phyloP scores from a whole-genome alignment of 495 filamentous ascomycete species.

The Penicillium chermesinum region DNA sequence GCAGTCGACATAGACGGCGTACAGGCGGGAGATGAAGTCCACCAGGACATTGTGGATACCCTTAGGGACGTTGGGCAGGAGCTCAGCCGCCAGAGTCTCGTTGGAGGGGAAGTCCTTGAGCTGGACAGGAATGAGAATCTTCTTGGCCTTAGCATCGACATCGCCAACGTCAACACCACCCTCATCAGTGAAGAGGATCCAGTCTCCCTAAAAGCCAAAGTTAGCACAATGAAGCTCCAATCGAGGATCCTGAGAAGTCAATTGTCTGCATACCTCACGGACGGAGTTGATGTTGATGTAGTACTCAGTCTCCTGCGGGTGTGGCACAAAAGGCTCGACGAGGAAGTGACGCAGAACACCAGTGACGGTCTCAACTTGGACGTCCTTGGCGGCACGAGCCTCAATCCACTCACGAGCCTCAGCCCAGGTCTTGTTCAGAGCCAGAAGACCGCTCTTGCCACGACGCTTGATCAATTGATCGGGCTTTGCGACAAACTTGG shows the following conservation, averaged over 20 bases:
- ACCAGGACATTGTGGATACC: conserved; percentile 96
- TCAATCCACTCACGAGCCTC: conserved; percentile 92
- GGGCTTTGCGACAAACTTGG: conserved; percentile 98
- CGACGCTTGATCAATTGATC: conserved; percentile 99
- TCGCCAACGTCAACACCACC: conserved; percentile 99
- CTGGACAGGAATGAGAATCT: conserved; percentile 95
- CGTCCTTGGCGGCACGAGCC: conserved; percentile 80
- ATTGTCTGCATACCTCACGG: conserved; percentile 72
- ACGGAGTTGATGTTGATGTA: conserved; percentile 98
- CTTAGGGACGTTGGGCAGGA: conserved; percentile 89
- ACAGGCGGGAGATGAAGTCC: conserved; percentile 92
- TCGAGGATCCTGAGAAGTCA: background rate
- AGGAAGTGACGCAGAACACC: conserved; percentile 91
- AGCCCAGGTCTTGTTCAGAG: conserved; percentile 95
- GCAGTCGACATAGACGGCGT: conserved; percentile 99
- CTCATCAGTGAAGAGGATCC: conserved; percentile 99
- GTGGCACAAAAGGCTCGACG: conserved; percentile 96
- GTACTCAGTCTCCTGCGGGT: conserved; percentile 89
- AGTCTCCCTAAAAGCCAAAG: conserved; percentile 73
- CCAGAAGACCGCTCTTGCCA: conserved; percentile 95
- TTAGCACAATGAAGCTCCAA: conserved; percentile 3
- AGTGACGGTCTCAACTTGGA: conserved; percentile 86
- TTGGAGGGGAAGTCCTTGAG: conserved; percentile 94
- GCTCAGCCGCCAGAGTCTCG: conserved; percentile 75
- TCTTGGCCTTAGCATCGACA: conserved; percentile 98